Conservation (phyloP, 768 basidiomycete genomes). For the Lyophyllum semitale region DNA sequence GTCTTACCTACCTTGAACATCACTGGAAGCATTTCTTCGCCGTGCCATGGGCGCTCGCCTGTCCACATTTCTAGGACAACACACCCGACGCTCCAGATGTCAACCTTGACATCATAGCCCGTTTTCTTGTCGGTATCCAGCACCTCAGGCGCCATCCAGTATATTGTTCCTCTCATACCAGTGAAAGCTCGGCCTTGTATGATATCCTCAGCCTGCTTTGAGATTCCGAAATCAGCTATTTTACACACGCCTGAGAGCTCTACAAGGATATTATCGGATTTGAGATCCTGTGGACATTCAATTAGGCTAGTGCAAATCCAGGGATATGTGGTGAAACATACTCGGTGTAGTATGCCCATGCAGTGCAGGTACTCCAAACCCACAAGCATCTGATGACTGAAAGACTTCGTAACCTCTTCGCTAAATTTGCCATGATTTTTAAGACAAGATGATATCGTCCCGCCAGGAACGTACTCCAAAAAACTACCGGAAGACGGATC, state of each 20-base stretch:
- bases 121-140: slow-evolving; percentile 58
- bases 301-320: slow-evolving; percentile 5
- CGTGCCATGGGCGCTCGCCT: slow-evolving; percentile 85
- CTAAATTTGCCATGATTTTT: slow-evolving; percentile 80
- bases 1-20: slow-evolving; percentile 69
- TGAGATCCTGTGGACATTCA: slow-evolving; percentile 64
- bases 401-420: slow-evolving; percentile 82
- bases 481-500: slow-evolving; percentile 53
- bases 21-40: slow-evolving; percentile 71
- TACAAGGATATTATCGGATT: slow-evolving; percentile 93
- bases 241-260: slow-evolving; percentile 86
- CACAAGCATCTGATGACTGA: slow-evolving; percentile 81
- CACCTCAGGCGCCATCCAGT: slow-evolving; percentile 97
- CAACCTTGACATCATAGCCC: slow-evolving; percentile 92
- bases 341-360: slow-evolving; percentile 84
- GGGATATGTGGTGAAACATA: slow-evolving; percentile 28
- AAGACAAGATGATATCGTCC: slow-evolving; percentile 82
- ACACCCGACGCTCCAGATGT: slow-evolving; percentile 96
- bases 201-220: slow-evolving; percentile 82
- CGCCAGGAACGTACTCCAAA: slow-evolving; percentile 94
- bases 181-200: slow-evolving; percentile 62
- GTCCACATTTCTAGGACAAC: slow-evolving; percentile 96
- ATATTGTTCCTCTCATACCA: slow-evolving; percentile 86
- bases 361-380: slow-evolving; percentile 89
- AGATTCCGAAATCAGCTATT: slow-evolving; percentile 96